phyloP scores from a whole-genome alignment of 1,139 yeast species.

The Candida sp. region DNA sequence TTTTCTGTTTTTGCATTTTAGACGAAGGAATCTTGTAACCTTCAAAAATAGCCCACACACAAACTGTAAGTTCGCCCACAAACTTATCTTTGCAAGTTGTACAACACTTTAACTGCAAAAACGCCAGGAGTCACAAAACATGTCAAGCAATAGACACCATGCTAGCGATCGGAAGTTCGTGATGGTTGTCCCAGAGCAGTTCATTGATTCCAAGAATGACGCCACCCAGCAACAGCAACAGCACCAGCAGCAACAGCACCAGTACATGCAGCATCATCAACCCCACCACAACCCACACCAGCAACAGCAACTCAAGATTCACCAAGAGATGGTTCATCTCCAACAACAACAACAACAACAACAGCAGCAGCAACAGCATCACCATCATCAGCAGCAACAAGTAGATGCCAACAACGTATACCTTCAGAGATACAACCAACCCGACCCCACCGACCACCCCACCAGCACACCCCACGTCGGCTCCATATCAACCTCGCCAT shows the following conservation, averaged over 20 bases:
- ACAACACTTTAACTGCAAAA: not conserved
- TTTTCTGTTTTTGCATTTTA: conserved; percentile 3
- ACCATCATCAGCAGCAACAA: conserved; percentile 6
- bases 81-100: conserved; percentile 3
- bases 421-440: conserved; percentile 19
- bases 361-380: conserved; percentile 11
- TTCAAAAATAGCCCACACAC: not conserved
- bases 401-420: conserved; percentile 5
- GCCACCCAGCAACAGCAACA: conserved; percentile 5
- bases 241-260: conserved; percentile 3
- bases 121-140: not conserved
- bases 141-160: not conserved
- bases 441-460: conserved; percentile 4
- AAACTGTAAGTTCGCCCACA: conserved; percentile 2
- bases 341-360: conserved; percentile 8
- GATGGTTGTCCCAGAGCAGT: conserved; percentile 5
- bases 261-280: conserved; percentile 1
- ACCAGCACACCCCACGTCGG: too few species aligned
- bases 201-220: conserved; percentile 1
- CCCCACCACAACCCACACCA: not conserved
- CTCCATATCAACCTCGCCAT: conserved; percentile 14
- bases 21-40: not conserved
- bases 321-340: too few species aligned
- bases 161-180: conserved; percentile 1
- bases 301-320: not conserved